A percentile compares a stretch with the other conserved stretches of the same genome.
These are phyloP conservation scores for Dactylellina leptospora DNA, from an alignment of 2,329 filamentous ascomycete species.

Conservation along the genomic window DNA sequence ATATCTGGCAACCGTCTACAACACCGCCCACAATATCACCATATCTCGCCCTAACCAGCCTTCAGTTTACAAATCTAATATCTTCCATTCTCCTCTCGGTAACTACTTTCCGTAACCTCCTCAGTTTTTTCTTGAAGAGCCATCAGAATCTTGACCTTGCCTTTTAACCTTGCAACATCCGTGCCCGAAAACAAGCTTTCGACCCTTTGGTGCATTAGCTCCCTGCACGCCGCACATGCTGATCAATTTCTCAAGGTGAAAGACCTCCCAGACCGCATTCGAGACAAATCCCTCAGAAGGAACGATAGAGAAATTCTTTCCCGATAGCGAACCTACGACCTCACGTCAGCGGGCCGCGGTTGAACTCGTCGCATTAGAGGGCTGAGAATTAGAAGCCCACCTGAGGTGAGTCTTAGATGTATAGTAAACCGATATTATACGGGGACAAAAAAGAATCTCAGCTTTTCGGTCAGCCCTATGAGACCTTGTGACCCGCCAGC, in stretches of 20 bases:
- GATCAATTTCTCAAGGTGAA: not conserved
- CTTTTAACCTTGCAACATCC: conserved; percentile 1
- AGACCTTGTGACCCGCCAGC: not conserved
- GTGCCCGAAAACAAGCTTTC: conserved; percentile 10
- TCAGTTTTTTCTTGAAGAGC: no score
- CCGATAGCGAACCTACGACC: not conserved
- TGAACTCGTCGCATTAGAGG: not conserved
- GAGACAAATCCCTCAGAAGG: conserved; percentile 14
- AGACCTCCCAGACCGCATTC: no score
- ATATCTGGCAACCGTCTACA: no score
- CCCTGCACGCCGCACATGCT: conserved; percentile 20
- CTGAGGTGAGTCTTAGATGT: not conserved
- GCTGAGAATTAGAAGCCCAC: not conserved
- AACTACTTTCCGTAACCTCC: no score
- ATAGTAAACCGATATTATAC: not conserved
- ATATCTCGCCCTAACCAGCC: no score
- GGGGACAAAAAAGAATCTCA: not conserved
- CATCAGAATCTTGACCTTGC: no score
- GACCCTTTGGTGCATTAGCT: not conserved
- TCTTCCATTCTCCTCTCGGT: no score
- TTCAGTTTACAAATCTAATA: no score
- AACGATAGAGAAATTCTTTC: not conserved
- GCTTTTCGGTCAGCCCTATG: not conserved
- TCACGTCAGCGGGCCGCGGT: not conserved
- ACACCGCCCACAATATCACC: no score